phyloP scores from a whole-genome alignment of 2,329 filamentous ascomycete species.

The Trichoderma sp. region DNA sequence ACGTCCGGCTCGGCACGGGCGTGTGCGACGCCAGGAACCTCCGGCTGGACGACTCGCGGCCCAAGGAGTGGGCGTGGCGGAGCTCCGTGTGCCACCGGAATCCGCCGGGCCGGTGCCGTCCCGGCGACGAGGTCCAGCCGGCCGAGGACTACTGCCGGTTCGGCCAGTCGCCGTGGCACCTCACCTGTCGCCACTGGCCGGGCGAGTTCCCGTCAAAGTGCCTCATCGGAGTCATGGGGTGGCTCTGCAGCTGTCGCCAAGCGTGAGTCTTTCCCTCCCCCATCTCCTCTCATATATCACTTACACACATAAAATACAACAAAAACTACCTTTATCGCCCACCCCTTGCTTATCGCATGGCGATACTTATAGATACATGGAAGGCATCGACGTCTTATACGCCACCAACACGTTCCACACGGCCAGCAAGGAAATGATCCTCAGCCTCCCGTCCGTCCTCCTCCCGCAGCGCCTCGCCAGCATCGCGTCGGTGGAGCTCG shows the following conservation, averaged over 20 bases:
- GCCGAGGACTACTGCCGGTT: slow-evolving; percentile 32
- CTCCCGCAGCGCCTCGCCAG: slow-evolving; percentile 32
- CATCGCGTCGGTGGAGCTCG: slow-evolving; percentile 35
- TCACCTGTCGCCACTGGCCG: slow-evolving; percentile 33
- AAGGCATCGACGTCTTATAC: slow-evolving; percentile 39
- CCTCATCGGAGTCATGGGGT: slow-evolving; percentile 38
- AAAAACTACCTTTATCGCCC: neutral
- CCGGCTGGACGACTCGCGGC: slow-evolving; percentile 20
- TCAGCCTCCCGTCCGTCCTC: slow-evolving; percentile 30
- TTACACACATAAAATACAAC: neutral
- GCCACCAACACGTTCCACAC: slow-evolving; percentile 36
- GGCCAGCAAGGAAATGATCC: slow-evolving; percentile 32
- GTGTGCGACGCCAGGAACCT: neutral
- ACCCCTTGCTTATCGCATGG: too few relatives aligned
- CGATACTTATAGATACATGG: slow-evolving; percentile 32
- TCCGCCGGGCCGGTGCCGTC: slow-evolving; percentile 6
- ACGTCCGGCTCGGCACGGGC: neutral
- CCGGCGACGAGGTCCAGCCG: slow-evolving; percentile 28
- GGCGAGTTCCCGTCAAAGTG: slow-evolving; percentile 31
- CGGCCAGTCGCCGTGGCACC: slow-evolving; percentile 24
- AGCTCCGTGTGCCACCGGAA: slow-evolving; percentile 37
- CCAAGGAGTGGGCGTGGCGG: slow-evolving; percentile 35
- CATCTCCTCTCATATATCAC: too few relatives aligned
- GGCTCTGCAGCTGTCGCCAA: slow-evolving; percentile 38
- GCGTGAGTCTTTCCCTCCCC: slow-evolving; percentile 31